Percentiles rank a stretch among this genome's conserved stretches.
Conservation (phyloP, 768 basidiomycete genomes). For the Trametes coccinea region DNA sequence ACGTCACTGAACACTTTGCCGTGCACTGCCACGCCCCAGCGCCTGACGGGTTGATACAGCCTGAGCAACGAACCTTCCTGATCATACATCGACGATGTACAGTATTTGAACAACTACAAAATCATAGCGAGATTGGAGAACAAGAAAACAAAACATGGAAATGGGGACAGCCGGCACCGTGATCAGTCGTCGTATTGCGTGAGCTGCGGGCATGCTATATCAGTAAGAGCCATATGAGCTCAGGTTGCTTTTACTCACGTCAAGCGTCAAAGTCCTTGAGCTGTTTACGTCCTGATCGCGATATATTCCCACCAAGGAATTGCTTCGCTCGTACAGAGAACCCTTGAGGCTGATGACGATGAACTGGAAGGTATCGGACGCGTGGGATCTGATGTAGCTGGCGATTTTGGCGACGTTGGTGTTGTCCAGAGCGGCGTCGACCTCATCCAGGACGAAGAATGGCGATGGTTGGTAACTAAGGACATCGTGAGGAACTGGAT, state of each 20-base stretch:
- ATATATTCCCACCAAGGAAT: conserved; percentile 91
- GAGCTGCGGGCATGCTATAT: conserved; percentile 33
- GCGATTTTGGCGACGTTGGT: conserved; percentile 98
- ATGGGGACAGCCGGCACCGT: not conserved
- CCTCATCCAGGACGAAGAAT: conserved; percentile 98
- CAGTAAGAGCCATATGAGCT: not conserved
- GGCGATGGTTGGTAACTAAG: conserved; percentile 91
- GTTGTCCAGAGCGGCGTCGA: conserved; percentile 96
- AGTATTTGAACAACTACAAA: not conserved
- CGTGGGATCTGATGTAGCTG: conserved; percentile 85
- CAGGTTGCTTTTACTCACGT: conserved; percentile 51
- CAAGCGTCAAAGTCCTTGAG: conserved; percentile 87
- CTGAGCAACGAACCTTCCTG: not conserved
- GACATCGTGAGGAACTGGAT: not conserved
- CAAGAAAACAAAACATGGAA: too few species aligned
- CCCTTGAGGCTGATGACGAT: conserved; percentile 97
- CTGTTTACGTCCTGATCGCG: conserved; percentile 94
- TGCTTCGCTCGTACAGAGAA: conserved; percentile 86
- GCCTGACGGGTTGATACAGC: too few species aligned
- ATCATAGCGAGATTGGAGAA: not conserved
- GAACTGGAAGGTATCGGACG: conserved; percentile 88
- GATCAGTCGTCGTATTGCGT: conserved; percentile 61
- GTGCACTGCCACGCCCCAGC: too few species aligned
- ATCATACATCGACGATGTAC: not conserved
- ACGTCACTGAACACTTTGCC: too few species aligned